Base-by-base conservation (phyloP, 164 flowering plant genomes). In the Aristolochia contorta region DNA sequence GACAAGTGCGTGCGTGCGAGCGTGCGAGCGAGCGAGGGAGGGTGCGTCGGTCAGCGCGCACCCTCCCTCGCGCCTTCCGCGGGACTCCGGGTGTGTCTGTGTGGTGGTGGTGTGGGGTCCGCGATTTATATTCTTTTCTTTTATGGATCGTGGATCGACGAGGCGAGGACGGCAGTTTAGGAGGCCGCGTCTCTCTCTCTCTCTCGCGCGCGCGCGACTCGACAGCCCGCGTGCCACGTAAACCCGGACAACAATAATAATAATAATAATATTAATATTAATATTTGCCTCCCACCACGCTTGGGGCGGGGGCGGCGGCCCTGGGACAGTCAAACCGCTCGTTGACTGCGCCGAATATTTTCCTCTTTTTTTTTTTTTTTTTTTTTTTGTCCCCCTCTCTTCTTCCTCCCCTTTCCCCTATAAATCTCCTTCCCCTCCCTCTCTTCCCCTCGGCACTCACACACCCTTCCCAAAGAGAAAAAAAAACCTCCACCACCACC, bases 261-360 rank as follows among this genome's bases (percentile, higher is more conserved):
- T n/a, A n/a, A n/a, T n/a, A n/a, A n/a, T n/a, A n/a, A n/a, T n/a
- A n/a, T n/a, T n/a, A n/a, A n/a, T n/a, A n/a, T n/a, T n/a, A n/a
- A 20, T 49, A 49, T 49, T 18, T 49, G 53, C 53, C 53, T 4
- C 19, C 53, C 53, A 49, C 19, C 53, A 49, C 53, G 53, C 53
- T 49, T 20, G 8, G 53, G 53, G 53, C 53, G 53, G 53, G 53
- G 53, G 20, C 20, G 53, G 20, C 20, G 53, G 20, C 58, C 33
- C 33, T 3, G n/a, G 58, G 41, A 15, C 37, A 23, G 30, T 25
- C 20, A 16, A 56, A 56, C 19, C 43, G 21, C 22, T 56, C 58
- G 58, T 56, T 56, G 58, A 56, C 58, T 24, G 57, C 57, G 33
- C 57, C 57, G 57, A 22, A 49, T 18, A 20, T 18, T 18, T 49